These are phyloP conservation scores for Cymbidium sinense DNA, from an alignment of 106 monocot genomes.

Conservation along the genomic window DNA sequence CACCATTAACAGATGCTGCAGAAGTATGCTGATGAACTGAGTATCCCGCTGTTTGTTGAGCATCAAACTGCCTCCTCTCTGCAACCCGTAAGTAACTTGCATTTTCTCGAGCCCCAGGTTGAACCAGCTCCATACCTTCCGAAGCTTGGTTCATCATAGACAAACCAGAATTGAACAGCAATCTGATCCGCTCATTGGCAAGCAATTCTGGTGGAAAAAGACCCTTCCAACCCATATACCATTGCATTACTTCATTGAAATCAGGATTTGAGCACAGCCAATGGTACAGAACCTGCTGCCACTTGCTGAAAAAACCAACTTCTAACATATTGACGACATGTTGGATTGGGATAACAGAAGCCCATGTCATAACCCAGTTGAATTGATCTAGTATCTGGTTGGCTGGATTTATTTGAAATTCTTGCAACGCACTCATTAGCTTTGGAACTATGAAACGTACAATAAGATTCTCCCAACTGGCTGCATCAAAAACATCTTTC, in stretches of 20 bases:
- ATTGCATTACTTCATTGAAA: conserved; percentile 68
- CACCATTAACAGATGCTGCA: conserved; percentile 21
- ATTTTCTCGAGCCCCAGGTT: conserved; percentile 69
- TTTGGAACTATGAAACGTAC: conserved; percentile 69
- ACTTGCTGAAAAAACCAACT: conserved; percentile 79
- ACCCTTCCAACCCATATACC: conserved; percentile 91
- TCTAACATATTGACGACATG: conserved; percentile 82
- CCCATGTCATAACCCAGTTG: conserved; percentile 91
- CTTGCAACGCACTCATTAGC: conserved; percentile 56
- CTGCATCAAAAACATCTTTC: conserved; percentile 87
- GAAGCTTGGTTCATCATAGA: conserved; percentile 95
- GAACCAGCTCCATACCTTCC: conserved; percentile 69
- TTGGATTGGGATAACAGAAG: conserved; percentile 61
- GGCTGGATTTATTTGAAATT: conserved; percentile 76
- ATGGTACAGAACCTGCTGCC: conserved; percentile 73
- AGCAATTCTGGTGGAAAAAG: conserved; percentile 75
- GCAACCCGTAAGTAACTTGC: conserved; percentile 57
- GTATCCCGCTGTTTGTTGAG: conserved; percentile 43
- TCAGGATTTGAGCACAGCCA: conserved; percentile 86
- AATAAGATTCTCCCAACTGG: conserved; percentile 74
- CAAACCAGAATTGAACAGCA: conserved; percentile 45
- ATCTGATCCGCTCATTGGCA: conserved; percentile 68
- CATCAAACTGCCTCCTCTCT: conserved; percentile 78
- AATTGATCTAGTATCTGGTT: conserved; percentile 76
- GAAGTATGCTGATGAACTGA: conserved; percentile 25